Evolutionary conservation across 164 flowering plant species (phyloP).

Genomic region (Berberis vulgaris): DNA sequence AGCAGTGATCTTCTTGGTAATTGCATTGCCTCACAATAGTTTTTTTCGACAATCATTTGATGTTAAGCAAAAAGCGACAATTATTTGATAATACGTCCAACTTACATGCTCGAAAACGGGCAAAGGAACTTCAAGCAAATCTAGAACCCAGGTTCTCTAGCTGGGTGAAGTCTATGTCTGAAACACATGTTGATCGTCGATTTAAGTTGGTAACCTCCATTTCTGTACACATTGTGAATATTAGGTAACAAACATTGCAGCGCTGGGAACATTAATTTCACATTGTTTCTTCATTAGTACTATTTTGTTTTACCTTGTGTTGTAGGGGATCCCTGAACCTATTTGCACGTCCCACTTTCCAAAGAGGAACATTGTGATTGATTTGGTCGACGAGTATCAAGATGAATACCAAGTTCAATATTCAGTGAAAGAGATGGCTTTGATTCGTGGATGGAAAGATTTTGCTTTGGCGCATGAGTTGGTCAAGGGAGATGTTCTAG

Average conservation of each 20-base stretch:
- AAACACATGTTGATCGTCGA: slow-evolving; percentile 30
- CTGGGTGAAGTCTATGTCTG: slow-evolving; percentile 26
- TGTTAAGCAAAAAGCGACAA: background rate
- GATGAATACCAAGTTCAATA: slow-evolving; percentile 26
- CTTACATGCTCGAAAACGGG: slow-evolving; percentile 15
- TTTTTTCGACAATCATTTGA: background rate
- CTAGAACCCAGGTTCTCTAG: slow-evolving; percentile 24
- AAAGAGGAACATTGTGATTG: slow-evolving; percentile 9
- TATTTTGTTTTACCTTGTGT: no score
- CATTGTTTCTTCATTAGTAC: background rate
- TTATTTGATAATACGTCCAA: background rate
- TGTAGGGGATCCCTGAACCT: slow-evolving; percentile 3
- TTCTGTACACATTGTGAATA: no score
- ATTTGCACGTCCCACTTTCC: slow-evolving; percentile 13
- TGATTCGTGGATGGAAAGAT: slow-evolving; percentile 80
- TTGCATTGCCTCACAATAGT: background rate
- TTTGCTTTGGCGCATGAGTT: slow-evolving; percentile 57
- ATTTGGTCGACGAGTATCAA: slow-evolving; percentile 17
- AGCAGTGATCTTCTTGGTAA: background rate
- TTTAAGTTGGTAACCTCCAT: slow-evolving; percentile 33
- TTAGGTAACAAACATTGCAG: no score
- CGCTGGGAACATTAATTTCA: background rate
- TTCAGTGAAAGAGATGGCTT: slow-evolving; percentile 44
- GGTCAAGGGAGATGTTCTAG: slow-evolving; percentile 68
- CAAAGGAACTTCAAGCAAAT: slow-evolving; percentile 26